Evolutionary conservation across 2,329 filamentous ascomycete genomes (phyloP).

Genomic region (Graphiopsis chlorocephala): DNA sequence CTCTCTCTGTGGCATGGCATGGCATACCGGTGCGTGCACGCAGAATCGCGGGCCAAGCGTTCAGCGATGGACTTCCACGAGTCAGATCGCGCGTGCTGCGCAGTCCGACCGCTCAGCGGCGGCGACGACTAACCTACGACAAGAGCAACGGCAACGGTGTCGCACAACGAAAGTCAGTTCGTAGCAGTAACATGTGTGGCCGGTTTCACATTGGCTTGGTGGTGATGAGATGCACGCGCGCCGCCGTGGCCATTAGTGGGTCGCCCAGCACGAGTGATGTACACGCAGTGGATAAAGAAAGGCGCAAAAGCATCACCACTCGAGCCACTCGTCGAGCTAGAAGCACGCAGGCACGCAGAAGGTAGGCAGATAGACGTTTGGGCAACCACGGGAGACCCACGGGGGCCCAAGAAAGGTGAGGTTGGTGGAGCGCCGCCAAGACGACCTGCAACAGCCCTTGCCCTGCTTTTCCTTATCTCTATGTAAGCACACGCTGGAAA

Average conservation of each 20-base stretch:
- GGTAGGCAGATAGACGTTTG: constrained; percentile 11
- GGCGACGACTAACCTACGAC: neutral
- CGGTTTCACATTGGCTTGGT: constrained; percentile 14
- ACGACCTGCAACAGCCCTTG: neutral
- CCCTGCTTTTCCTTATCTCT: constrained; percentile 12
- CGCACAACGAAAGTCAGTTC: neutral
- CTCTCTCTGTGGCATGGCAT: neutral
- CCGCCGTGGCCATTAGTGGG: neutral
- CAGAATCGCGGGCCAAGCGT: constrained; percentile 10
- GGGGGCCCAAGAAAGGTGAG: constrained; percentile 3
- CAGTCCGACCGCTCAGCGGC: neutral
- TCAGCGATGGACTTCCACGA: constrained; percentile 5
- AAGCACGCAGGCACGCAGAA: neutral
- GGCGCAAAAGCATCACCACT: neutral
- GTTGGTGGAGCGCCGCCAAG: constrained; percentile 13
- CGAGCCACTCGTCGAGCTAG: constrained; percentile 3
- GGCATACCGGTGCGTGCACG: constrained; percentile 4
- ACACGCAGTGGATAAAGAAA: neutral
- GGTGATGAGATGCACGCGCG: constrained; percentile 6
- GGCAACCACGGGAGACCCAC: constrained; percentile 1
- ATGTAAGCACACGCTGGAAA: constrained; percentile 4
- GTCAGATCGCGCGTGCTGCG: constrained; percentile 9
- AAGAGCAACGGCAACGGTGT: constrained; percentile 1
- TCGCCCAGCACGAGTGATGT: constrained; percentile 7
- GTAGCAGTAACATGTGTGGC: neutral